phyloP scores from a whole-genome alignment of 148 eudicot species.

The Agrostemma githago region DNA sequence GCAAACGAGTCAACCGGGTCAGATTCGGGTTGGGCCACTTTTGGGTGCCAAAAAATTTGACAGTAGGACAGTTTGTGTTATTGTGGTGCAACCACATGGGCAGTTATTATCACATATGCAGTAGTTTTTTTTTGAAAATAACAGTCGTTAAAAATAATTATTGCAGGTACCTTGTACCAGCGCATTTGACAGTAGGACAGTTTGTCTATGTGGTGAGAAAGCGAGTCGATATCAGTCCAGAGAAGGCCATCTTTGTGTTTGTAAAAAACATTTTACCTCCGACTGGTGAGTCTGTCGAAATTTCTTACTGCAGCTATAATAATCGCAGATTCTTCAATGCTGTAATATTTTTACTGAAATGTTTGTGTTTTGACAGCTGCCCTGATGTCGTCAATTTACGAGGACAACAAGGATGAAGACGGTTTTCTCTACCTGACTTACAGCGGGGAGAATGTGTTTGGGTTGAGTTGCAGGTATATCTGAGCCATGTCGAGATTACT shows the following conservation, averaged over 20 bases:
- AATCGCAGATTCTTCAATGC: background rate
- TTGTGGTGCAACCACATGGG: no score
- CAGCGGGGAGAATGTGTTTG: conserved; percentile 76
- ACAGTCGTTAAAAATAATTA: background rate
- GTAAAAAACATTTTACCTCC: conserved; percentile 52
- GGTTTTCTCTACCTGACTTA: conserved; percentile 66
- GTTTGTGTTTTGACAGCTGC: conserved; percentile 36
- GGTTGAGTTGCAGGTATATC: conserved; percentile 18
- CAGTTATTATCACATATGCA: no score
- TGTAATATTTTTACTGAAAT: background rate
- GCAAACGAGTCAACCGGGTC: no score
- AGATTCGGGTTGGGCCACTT: no score
- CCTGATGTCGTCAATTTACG: conserved; percentile 50
- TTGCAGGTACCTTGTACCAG: conserved; percentile 51
- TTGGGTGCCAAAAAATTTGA: no score
- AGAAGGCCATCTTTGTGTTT: conserved; percentile 52
- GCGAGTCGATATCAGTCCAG: conserved; percentile 47
- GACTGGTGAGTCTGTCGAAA: conserved; percentile 34
- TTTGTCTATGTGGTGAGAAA: conserved; percentile 56
- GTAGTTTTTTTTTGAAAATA: no score
- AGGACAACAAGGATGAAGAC: conserved; percentile 63
- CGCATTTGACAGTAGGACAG: conserved; percentile 54
- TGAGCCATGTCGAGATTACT: conserved; percentile 12
- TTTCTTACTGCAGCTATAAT: background rate
- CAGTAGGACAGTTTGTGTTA: no score